A percentile compares a stretch with the other conserved stretches of the same genome.
Evolutionary conservation across 306 rosid species (phyloP).

Genomic region (Mucuna pruriens): DNA sequence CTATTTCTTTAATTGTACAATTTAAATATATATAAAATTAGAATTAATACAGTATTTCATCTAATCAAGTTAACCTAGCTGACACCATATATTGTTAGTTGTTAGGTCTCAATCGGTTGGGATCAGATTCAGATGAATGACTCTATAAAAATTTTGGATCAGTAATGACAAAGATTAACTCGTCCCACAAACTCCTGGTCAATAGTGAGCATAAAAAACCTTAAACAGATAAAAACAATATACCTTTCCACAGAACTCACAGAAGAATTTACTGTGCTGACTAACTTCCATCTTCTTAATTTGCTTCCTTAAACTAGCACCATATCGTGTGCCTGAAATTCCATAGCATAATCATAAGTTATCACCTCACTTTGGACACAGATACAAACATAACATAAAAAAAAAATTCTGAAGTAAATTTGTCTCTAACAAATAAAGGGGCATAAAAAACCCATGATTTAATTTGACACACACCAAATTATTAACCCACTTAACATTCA

Average conservation of each 20-base stretch:
- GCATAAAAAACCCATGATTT: neutral
- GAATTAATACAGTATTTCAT: too few species aligned
- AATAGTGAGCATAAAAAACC: too few species aligned
- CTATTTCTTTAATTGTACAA: neutral
- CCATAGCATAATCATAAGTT: neutral
- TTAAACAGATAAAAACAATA: too few species aligned
- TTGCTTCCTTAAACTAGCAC: too few species aligned
- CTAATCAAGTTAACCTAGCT: neutral
- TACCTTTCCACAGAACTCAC: too few species aligned
- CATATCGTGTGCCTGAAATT: constrained; percentile 61
- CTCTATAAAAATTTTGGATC: neutral
- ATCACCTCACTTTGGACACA: neutral
- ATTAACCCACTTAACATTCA: neutral
- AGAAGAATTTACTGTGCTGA: too few species aligned
- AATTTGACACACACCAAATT: neutral
- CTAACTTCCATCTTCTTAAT: too few species aligned
- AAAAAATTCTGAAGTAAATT: too few species aligned
- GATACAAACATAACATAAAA: neutral
- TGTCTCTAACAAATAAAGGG: neutral
- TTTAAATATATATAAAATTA: neutral
- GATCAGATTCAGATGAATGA: neutral
- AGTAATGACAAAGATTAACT: neutral
- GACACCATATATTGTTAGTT: too few species aligned
- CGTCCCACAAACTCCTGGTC: neutral
- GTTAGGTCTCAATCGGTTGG: neutral